These are phyloP conservation scores for Huntiella omanensis DNA, from an alignment of 2,329 filamentous ascomycete genomes.

Conservation along the genomic window DNA sequence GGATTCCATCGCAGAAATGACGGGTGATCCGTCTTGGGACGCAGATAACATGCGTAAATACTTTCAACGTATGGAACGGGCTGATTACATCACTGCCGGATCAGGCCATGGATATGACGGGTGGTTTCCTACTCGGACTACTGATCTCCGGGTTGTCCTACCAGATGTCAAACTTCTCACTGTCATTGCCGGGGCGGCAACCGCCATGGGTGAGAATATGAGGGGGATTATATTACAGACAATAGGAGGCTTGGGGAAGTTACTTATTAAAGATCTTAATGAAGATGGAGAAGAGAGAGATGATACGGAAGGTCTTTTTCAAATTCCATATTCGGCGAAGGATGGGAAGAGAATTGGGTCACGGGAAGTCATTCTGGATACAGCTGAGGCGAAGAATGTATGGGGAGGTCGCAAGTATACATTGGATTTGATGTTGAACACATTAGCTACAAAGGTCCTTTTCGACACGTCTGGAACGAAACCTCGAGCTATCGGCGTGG, in stretches of 20 bases:
- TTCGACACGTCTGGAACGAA: constrained; percentile 17
- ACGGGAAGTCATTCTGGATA: constrained; percentile 32
- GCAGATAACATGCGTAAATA: constrained; percentile 23
- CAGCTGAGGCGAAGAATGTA: constrained; percentile 12
- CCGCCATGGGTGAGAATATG: constrained; percentile 15
- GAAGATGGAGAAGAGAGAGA: constrained; percentile 14
- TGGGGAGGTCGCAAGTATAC: constrained; percentile 17
- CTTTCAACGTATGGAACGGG: constrained; percentile 24
- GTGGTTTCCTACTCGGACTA: constrained; percentile 16
- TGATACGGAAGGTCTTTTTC: constrained; percentile 25
- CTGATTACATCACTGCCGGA: constrained; percentile 22
- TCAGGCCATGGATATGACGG: constrained; percentile 24
- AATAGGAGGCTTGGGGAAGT: constrained; percentile 14
- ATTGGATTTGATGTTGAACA: constrained; percentile 12
- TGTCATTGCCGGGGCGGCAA: constrained; percentile 14
- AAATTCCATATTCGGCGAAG: constrained; percentile 37
- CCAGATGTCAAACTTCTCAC: constrained; percentile 17
- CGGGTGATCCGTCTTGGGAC: constrained; percentile 25
- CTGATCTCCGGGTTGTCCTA: constrained; percentile 13
- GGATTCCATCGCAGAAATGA: constrained; percentile 21
- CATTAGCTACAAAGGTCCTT: constrained; percentile 20
- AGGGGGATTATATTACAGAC: constrained; percentile 12
- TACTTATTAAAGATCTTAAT: constrained; percentile 16
- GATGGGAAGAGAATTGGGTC: constrained; percentile 32
- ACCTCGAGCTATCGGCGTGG: constrained; percentile 23